phyloP scores from a whole-genome alignment of 2,329 filamentous ascomycete genomes.

The Aureobasidium lini region DNA sequence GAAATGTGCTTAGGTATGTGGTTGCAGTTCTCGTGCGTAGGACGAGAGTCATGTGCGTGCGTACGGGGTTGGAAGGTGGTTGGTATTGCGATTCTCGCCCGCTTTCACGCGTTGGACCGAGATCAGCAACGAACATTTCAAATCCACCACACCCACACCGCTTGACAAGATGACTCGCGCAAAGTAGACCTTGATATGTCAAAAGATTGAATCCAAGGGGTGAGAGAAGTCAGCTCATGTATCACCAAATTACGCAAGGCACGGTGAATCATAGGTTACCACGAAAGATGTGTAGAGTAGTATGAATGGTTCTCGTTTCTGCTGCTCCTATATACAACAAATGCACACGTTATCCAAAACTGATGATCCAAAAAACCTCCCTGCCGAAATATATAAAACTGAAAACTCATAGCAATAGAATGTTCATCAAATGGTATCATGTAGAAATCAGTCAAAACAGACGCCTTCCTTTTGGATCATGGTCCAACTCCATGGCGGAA shows the following conservation, averaged over 20 bases:
- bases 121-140: slow-evolving; percentile 1
- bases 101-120: background rate
- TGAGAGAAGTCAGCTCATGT: background rate
- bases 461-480: background rate
- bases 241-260: background rate
- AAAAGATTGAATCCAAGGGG: background rate
- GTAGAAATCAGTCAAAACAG: background rate
- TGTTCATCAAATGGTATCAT: slow-evolving; percentile 13
- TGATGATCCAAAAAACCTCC: background rate
- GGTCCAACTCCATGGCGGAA: background rate
- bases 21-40: background rate
- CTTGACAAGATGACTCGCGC: background rate
- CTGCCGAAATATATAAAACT: background rate
- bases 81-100: background rate
- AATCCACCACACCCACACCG: background rate
- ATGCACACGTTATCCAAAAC: background rate
- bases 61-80: background rate
- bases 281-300: background rate
- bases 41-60: background rate
- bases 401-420: background rate
- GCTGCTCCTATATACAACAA: background rate
- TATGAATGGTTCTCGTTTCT: background rate
- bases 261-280: too few relatives aligned
- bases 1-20: background rate
- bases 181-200: background rate